A percentile compares a stretch with the other conserved stretches of the same genome.
These are phyloP conservation scores for Neophaeococcomyces aloes DNA, from an alignment of 2,329 filamentous ascomycete species.

Conservation along the genomic window DNA sequence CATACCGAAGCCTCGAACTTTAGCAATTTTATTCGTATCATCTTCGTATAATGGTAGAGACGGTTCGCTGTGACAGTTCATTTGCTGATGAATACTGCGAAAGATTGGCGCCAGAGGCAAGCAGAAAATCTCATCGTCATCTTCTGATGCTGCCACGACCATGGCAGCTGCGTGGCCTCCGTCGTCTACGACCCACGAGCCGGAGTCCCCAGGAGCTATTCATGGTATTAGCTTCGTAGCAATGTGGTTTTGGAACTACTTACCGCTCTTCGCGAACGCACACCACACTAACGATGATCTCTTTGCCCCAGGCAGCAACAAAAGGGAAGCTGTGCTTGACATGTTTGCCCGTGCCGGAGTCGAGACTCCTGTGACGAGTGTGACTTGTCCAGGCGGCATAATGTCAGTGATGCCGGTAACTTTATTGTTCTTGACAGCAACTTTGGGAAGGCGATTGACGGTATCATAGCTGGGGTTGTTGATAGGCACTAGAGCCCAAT, in stretches of 20 bases:
- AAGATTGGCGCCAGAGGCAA: conserved; percentile 4
- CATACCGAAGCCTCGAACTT: not conserved
- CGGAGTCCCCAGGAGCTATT: conserved; percentile 3
- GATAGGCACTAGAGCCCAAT: conserved; percentile 4
- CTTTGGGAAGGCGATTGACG: not conserved
- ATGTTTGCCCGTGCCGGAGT: not conserved
- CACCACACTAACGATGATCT: not conserved
- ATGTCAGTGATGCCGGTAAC: not conserved
- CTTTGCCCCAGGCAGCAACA: conserved; percentile 1
- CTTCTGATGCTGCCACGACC: conserved; percentile 4
- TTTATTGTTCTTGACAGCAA: not conserved
- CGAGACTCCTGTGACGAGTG: not conserved
- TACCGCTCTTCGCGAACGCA: conserved; percentile 2
- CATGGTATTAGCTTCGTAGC: not conserved
- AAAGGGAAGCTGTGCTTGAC: not conserved
- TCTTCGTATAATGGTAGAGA: not conserved
- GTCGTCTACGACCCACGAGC: conserved; percentile 5
- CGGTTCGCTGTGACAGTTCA: not conserved
- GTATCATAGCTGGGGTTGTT: not conserved
- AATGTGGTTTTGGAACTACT: not conserved
- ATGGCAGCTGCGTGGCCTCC: not conserved
- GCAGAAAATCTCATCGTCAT: conserved; percentile 1
- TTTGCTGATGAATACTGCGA: not conserved
- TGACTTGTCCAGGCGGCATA: not conserved
- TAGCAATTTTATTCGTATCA: not conserved